Conservation (phyloP, 257 asterid genomes). For the Phtheirospermum japonicum region DNA sequence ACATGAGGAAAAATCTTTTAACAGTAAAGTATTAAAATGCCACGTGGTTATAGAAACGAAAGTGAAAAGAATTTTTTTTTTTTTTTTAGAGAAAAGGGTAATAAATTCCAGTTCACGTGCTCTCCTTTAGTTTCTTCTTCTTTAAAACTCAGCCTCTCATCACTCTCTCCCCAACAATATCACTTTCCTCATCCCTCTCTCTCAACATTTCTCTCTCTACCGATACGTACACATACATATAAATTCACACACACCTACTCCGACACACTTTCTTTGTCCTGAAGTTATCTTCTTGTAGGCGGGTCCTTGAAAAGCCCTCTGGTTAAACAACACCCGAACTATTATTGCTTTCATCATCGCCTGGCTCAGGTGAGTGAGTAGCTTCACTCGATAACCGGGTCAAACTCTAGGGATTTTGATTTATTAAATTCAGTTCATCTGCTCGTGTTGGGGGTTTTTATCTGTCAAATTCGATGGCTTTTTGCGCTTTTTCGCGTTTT, state of each 20-base stretch:
- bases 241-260: conserved; percentile 26
- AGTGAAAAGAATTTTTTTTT: no score
- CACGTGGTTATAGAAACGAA: no score
- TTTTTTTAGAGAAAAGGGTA: no score
- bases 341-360: conserved; percentile 24
- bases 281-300: conserved; percentile 31
- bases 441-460: conserved; percentile 22
- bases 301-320: conserved; percentile 28
- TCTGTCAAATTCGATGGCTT: conserved; percentile 3
- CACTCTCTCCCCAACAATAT: conserved; percentile 26
- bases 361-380: conserved; percentile 39
- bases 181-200: conserved; percentile 26
- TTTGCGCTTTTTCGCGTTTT: conserved; percentile 1
- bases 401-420: conserved; percentile 45
- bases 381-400: conserved; percentile 38
- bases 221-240: conserved; percentile 23
- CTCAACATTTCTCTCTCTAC: conserved; percentile 18
- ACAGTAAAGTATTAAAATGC: no score
- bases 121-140: conserved; percentile 30
- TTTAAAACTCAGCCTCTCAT: conserved; percentile 41
- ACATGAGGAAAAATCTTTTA: no score
- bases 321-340: conserved; percentile 23
- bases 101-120: conserved; percentile 37
- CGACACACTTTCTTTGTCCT: conserved; percentile 32
- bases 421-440: conserved; percentile 29